Evolutionary conservation across 768 basidiomycete species (phyloP).

Genomic region (Suillus luteus): DNA sequence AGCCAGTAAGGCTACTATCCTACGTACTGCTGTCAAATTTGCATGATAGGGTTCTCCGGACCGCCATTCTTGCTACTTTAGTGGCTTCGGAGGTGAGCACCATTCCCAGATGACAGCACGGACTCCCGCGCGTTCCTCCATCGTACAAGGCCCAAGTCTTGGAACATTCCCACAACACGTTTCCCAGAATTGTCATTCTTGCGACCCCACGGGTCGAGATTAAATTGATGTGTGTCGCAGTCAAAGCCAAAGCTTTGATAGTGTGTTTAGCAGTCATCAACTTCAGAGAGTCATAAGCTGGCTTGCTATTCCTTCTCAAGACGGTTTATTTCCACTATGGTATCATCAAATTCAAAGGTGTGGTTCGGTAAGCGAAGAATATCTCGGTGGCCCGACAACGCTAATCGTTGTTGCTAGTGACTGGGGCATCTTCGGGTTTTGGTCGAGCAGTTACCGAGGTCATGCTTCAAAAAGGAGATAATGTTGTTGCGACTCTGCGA

Average conservation of each 20-base stretch:
- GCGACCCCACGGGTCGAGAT: background rate
- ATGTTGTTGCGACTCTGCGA: constrained; percentile 44
- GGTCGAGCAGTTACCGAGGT: constrained; percentile 38
- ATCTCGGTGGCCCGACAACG: background rate
- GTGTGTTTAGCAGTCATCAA: background rate
- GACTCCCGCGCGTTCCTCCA: background rate
- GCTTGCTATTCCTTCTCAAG: background rate
- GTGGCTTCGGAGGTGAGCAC: background rate
- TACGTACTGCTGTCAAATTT: background rate
- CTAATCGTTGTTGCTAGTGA: constrained; percentile 31
- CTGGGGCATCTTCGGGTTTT: constrained; percentile 42
- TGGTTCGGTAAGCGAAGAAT: constrained; percentile 25
- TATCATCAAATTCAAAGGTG: constrained; percentile 17
- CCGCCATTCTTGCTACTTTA: background rate
- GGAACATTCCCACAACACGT: background rate
- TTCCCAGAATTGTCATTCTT: background rate
- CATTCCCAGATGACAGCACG: background rate
- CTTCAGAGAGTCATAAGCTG: background rate
- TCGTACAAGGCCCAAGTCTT: background rate
- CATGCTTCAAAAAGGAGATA: constrained; percentile 41
- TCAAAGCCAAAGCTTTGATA: background rate
- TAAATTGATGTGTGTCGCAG: background rate
- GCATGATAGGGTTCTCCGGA: background rate
- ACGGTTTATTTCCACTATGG: background rate
- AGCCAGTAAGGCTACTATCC: background rate